A percentile compares a stretch with the other conserved stretches of the same genome.
Conservation (phyloP, 169 alveolate genomes). For the Perkinsus olseni region DNA sequence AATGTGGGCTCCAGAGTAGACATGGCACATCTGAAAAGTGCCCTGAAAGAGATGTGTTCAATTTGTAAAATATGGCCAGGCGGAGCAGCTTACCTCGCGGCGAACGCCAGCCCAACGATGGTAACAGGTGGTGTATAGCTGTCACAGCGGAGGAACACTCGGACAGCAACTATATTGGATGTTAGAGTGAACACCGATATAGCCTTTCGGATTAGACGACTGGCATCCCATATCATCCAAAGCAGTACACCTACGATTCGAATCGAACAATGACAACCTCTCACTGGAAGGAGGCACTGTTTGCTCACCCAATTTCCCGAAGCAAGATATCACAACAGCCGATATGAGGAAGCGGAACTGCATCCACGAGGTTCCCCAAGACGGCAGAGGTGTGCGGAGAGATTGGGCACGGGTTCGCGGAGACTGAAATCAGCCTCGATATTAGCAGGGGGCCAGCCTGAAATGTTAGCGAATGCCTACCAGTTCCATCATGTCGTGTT, state of each 20-base stretch:
- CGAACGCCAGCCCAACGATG: neutral
- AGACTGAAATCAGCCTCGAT: neutral
- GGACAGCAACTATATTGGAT: neutral
- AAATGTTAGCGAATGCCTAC: neutral
- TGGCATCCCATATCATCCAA: neutral
- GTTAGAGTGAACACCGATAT: neutral
- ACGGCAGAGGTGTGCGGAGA: neutral
- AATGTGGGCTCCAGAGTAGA: neutral
- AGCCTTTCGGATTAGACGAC: neutral
- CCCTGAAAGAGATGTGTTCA: neutral
- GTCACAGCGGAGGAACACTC: neutral
- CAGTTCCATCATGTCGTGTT: neutral
- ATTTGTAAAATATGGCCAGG: neutral
- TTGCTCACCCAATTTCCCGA: neutral
- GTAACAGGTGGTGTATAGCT: neutral
- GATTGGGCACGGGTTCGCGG: neutral
- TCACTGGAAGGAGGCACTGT: neutral
- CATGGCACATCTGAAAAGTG: neutral
- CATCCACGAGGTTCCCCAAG: slow-evolving; percentile 1
- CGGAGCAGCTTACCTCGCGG: neutral
- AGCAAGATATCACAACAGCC: neutral
- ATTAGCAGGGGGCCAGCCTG: neutral
- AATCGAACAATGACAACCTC: neutral
- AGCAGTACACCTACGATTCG: neutral
- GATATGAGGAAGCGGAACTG: neutral